These are phyloP conservation scores for Taiozyma onychis DNA, from an alignment of 1,139 yeast genomes.

Conservation along the genomic window DNA sequence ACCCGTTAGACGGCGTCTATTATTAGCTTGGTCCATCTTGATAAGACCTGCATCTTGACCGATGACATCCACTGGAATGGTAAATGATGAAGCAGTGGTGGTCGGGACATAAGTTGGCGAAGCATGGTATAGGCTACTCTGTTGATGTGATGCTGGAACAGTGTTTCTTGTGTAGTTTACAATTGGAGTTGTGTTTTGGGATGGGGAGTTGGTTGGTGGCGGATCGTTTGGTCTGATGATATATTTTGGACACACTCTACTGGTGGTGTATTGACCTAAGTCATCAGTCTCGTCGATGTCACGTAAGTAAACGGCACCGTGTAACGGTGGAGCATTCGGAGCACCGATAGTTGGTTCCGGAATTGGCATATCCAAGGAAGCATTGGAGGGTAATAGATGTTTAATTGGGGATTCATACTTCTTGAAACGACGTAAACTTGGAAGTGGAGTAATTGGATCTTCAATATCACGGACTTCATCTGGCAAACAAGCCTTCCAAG, in stretches of 20 bases:
- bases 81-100: constrained; percentile 22
- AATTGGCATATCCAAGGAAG: constrained; percentile 64
- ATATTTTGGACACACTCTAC: constrained; percentile 60
- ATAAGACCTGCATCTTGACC: constrained; percentile 18
- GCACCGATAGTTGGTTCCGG: constrained; percentile 81
- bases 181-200: constrained; percentile 8
- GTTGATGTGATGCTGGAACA: constrained; percentile 14
- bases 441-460: constrained; percentile 71
- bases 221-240: constrained; percentile 38
- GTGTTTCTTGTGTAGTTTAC: constrained; percentile 15
- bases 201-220: constrained; percentile 13
- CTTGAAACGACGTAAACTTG: constrained; percentile 55
- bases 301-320: constrained; percentile 83
- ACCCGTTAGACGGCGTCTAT: constrained; percentile 23
- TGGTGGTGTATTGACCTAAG: constrained; percentile 62
- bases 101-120: constrained; percentile 21
- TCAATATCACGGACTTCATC: constrained; percentile 87
- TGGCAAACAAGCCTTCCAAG: constrained; percentile 98
- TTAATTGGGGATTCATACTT: constrained; percentile 81
- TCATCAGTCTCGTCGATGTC: constrained; percentile 74
- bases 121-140: constrained; percentile 19
- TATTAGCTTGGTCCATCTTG: constrained; percentile 25
- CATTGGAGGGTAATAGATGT: constrained; percentile 66
- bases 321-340: constrained; percentile 84
- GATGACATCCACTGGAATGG: constrained; percentile 16